A percentile compares a stretch with the other conserved stretches of the same genome.
These are phyloP conservation scores for Tagetes erecta DNA, from an alignment of 129 eudicot genomes.

Conservation along the genomic window DNA sequence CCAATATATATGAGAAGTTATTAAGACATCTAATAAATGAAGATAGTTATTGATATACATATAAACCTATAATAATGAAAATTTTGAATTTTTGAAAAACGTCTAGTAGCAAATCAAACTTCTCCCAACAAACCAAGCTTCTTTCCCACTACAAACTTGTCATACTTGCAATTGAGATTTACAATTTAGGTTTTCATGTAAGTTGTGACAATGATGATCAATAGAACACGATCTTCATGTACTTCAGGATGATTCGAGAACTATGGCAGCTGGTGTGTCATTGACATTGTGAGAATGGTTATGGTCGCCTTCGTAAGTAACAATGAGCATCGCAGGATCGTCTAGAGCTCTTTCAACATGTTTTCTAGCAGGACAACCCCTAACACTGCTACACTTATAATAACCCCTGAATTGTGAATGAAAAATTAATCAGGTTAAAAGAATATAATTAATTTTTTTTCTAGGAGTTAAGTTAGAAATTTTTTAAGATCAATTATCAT, in stretches of 20 bases:
- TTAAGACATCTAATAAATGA: neutral
- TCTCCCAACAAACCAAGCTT: neutral
- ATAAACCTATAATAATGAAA: neutral
- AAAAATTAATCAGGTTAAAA: neutral
- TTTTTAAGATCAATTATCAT: neutral
- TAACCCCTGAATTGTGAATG: slow-evolving; percentile 58
- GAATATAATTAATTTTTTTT: neutral
- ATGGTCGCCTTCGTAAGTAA: slow-evolving; percentile 97
- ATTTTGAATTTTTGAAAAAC: neutral
- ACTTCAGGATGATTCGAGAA: slow-evolving; percentile 10
- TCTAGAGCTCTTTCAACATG: slow-evolving; percentile 92
- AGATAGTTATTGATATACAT: neutral
- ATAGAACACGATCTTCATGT: neutral
- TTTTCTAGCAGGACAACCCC: slow-evolving; percentile 96
- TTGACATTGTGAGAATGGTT: slow-evolving; percentile 42
- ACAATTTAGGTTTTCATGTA: neutral
- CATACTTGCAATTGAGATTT: neutral
- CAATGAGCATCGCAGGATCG: slow-evolving; percentile 84
- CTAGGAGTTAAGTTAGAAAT: neutral
- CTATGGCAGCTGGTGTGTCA: slow-evolving; percentile 1
- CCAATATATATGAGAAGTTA: too few species aligned
- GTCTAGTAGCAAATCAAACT: neutral
- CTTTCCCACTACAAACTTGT: slow-evolving; percentile 10
- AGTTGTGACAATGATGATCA: neutral
- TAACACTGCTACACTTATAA: slow-evolving; percentile 89